Conservation (phyloP, 495 filamentous ascomycete species). For the Podospora fimiseda region DNA sequence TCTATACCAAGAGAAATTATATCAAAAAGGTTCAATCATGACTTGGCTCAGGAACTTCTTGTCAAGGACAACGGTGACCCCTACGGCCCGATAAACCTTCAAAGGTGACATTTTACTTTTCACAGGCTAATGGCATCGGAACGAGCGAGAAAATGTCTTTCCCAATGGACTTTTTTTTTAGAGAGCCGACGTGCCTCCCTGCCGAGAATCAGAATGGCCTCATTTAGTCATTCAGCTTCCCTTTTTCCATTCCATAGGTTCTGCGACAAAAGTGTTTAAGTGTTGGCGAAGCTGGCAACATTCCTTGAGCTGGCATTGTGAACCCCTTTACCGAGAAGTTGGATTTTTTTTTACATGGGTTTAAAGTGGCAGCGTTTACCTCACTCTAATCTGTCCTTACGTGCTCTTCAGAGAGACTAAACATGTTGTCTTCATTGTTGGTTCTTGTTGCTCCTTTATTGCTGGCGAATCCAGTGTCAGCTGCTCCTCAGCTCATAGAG, state of each 20-base stretch:
- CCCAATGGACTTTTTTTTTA: neutral
- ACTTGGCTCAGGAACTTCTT: neutral
- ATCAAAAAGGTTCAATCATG: too few relatives aligned
- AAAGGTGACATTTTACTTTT: neutral
- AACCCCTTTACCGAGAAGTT: neutral
- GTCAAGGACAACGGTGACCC: neutral
- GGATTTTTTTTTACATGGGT: neutral
- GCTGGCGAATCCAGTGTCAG: neutral
- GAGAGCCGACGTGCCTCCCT: neutral
- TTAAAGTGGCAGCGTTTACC: neutral
- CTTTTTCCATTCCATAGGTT: neutral
- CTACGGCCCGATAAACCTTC: neutral
- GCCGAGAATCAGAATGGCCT: neutral
- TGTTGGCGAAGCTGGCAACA: constrained; percentile 1
- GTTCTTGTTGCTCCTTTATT: neutral
- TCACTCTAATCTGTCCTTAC: neutral
- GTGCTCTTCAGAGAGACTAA: neutral
- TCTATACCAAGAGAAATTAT: too few relatives aligned
- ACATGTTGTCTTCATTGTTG: neutral
- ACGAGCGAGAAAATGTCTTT: too few relatives aligned
- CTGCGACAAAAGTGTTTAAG: constrained; percentile 1
- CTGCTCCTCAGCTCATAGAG: neutral
- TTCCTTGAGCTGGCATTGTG: constrained; percentile 1
- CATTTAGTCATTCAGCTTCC: neutral
- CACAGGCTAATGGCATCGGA: neutral